Conservation (phyloP, 1,284 basidiomycete genomes). For the Ganoderma leucocontextum region DNA sequence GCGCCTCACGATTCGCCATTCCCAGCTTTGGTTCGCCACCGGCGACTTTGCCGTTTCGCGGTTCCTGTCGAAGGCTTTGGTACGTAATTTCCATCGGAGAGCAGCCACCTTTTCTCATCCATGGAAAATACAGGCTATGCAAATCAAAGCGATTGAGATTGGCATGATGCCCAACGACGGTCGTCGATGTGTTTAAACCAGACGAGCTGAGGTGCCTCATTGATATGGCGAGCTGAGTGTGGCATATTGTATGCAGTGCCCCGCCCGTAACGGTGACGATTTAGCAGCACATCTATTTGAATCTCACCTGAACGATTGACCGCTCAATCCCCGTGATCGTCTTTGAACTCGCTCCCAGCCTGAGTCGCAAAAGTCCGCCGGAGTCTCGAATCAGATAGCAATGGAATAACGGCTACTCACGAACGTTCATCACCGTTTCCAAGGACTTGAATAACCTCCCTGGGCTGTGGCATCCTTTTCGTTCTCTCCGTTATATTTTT, state of each 20-base stretch:
- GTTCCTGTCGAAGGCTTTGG: constrained; percentile 46
- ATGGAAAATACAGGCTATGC: constrained; percentile 18
- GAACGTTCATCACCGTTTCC: neutral
- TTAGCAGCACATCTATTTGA: neutral
- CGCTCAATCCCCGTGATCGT: neutral
- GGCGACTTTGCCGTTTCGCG: constrained; percentile 46
- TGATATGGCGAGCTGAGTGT: neutral
- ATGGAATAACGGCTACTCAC: neutral
- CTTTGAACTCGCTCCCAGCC: neutral
- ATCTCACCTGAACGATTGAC: neutral
- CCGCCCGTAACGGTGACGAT: neutral
- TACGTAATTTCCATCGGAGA: constrained; percentile 25
- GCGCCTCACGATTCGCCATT: no score
- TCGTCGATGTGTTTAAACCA: neutral
- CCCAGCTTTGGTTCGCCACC: constrained; percentile 47
- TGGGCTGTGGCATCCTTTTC: neutral
- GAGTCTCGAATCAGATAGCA: neutral
- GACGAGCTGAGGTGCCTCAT: neutral
- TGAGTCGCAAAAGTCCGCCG: neutral
- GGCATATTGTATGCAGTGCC: neutral
- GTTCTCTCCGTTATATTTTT: neutral
- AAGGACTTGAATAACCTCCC: neutral
- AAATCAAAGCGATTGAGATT: constrained; percentile 26
- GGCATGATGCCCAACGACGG: constrained; percentile 14
- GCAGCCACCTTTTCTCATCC: neutral